Evolutionary conservation across 2,329 filamentous ascomycete genomes (phyloP).

Genomic region (Clarireedia hainanense): DNA sequence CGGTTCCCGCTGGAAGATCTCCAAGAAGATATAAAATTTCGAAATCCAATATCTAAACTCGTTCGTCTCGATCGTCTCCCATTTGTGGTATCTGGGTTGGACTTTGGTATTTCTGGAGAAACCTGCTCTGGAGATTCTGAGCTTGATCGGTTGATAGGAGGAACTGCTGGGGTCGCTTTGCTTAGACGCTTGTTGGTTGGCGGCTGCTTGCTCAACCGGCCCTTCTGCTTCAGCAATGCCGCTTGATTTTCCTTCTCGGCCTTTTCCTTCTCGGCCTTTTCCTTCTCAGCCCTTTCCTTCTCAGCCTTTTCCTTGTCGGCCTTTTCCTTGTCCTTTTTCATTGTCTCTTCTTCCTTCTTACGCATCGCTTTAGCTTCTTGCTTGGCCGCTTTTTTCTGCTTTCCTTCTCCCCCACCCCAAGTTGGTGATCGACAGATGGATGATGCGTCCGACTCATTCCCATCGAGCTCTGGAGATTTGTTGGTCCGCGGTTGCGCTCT

Average conservation of each 20-base stretch:
- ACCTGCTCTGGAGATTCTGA: background rate
- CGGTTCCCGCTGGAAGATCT: slow-evolving; percentile 1
- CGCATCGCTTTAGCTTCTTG: slow-evolving; percentile 33
- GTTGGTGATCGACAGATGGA: slow-evolving; percentile 53
- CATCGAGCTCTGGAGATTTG: slow-evolving; percentile 3
- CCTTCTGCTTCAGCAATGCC: slow-evolving; percentile 8
- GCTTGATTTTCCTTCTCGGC: slow-evolving; percentile 31
- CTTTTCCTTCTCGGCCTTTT: slow-evolving; percentile 35
- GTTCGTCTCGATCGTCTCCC: slow-evolving; percentile 14
- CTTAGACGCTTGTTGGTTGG: slow-evolving; percentile 16
- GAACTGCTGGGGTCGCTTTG: background rate
- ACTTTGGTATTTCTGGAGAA: background rate
- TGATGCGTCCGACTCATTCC: slow-evolving; percentile 22
- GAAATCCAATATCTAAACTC: slow-evolving; percentile 20
- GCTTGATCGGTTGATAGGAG: background rate
- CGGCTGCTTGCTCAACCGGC: slow-evolving; percentile 27
- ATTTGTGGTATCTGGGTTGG: background rate
- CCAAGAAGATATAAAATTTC: slow-evolving; percentile 14
- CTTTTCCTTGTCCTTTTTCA: slow-evolving; percentile 32
- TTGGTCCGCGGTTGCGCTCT: background rate
- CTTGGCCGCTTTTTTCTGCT: slow-evolving; percentile 37
- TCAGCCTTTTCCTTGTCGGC: slow-evolving; percentile 30
- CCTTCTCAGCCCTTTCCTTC: too few relatives aligned
- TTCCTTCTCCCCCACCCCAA: slow-evolving; percentile 49
- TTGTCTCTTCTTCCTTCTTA: slow-evolving; percentile 35